Base-by-base conservation (phyloP, 176 grass and related monocot species). In the Phragmites australis region DNA sequence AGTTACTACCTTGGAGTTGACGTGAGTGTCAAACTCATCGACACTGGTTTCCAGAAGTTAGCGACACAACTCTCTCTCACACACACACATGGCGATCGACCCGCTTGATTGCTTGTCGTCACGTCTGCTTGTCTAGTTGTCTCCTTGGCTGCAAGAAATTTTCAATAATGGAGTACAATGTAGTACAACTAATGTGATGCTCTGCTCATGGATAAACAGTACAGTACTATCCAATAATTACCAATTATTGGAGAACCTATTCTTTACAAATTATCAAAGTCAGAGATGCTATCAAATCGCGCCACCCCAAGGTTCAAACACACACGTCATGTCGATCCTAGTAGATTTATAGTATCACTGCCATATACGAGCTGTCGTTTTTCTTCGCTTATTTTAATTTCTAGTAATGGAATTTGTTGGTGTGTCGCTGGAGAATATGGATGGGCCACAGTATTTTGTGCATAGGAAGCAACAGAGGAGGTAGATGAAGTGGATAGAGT, bases 31-130 rank as follows among this genome's bases (percentile, higher is more conserved):
- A 42, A 12, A 72, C 47, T 58, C 22, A 83, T 23, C 60, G 81
- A 70, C 87, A 75, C 45, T 32, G 59, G 13, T 74, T 84, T 42
- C 81, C 61, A 51, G 62, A 84, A 84, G 61, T 84, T 76, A 84
- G 26, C 69, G 57, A 2, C 9, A 7, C 13, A 42, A 42, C 40
- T 44, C 19, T 42, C 4, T 15, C 40, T 43, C 37, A n/a, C n/a
- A n/a, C n/a, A n/a, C n/a, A n/a, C n/a, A n/a, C n/a, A n/a, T n/a
- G n/a, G n/a, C n/a, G n/a, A n/a, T n/a, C n/a, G n/a, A n/a, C n/a
- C n/a, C 5, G 21, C 69, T 65, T 22, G 26, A 41, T 25, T 22
- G 49, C 71, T 79, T 77, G 79, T 70, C 72, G 53, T 77, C 78
- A 78, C 65, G 57, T 65, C 60, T 47, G 48, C 39, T 22, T 83